Percentiles rank a stretch among this genome's conserved stretches.
phyloP scores from a whole-genome alignment of 805 yeast species.

The Wickerhamiella domercqiae region DNA sequence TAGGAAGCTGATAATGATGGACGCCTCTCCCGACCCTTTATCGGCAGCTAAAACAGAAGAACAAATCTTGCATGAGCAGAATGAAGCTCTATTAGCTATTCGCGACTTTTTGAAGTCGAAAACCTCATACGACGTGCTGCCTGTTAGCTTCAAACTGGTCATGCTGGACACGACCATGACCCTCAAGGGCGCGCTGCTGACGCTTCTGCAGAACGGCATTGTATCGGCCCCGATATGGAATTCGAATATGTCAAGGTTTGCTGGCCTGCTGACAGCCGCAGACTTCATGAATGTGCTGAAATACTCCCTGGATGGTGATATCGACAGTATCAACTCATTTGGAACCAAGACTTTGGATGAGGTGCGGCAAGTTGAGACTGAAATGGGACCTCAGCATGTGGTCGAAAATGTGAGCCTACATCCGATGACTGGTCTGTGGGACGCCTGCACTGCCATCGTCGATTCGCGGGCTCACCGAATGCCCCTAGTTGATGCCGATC shows the following conservation, averaged over 20 bases:
- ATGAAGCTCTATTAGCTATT: slow-evolving; percentile 65
- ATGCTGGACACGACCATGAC: slow-evolving; percentile 84
- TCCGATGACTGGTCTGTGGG: slow-evolving; percentile 78
- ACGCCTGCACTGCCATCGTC: slow-evolving; percentile 86
- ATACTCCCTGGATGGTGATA: too few relatives aligned
- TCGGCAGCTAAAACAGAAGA: too few relatives aligned
- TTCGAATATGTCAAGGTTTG: slow-evolving; percentile 73
- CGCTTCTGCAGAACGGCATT: slow-evolving; percentile 79
- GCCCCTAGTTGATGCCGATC: slow-evolving; percentile 88
- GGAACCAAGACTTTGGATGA: slow-evolving; percentile 78
- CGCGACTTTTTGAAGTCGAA: slow-evolving; percentile 72
- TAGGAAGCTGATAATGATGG: too few relatives aligned
- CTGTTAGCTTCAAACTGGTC: slow-evolving; percentile 82
- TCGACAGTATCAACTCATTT: slow-evolving; percentile 66
- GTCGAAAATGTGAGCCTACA: slow-evolving; percentile 78
- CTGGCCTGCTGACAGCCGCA: slow-evolving; percentile 80
- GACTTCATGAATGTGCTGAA: slow-evolving; percentile 93
- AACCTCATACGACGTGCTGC: slow-evolving; percentile 91
- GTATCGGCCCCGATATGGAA: slow-evolving; percentile 98
- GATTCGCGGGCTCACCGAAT: slow-evolving; percentile 81
- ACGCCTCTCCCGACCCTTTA: too few relatives aligned
- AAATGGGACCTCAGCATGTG: slow-evolving; percentile 62
- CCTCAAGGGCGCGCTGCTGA: slow-evolving; percentile 81
- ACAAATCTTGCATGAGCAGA: slow-evolving; percentile 29
- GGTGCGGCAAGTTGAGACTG: slow-evolving; percentile 68